Conservation (phyloP, 2,329 filamentous ascomycete species). For the Colletotrichum siamense region DNA sequence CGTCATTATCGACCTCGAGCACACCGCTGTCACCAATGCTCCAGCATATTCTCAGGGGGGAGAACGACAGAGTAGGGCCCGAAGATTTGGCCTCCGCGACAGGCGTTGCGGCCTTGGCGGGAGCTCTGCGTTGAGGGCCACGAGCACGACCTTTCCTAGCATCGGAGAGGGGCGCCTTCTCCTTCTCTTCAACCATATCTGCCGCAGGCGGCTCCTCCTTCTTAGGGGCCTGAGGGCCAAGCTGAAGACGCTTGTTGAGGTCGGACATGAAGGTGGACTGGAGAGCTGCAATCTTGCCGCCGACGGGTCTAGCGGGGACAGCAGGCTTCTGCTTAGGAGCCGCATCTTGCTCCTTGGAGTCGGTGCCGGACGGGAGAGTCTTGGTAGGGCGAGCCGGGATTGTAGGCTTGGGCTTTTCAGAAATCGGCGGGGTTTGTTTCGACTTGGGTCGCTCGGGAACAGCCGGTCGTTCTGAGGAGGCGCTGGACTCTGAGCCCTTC, state of each 20-base stretch:
- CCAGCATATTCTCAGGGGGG: constrained; percentile 53
- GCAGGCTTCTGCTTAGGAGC: constrained; percentile 78
- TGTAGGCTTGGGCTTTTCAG: constrained; percentile 63
- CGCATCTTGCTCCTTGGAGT: constrained; percentile 47
- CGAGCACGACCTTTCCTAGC: constrained; percentile 89
- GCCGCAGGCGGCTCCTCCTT: constrained; percentile 24
- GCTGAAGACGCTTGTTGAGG: constrained; percentile 84
- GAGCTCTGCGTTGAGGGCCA: constrained; percentile 80
- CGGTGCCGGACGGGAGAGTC: constrained; percentile 40
- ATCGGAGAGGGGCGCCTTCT: constrained; percentile 84
- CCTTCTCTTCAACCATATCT: constrained; percentile 19
- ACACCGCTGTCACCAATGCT: constrained; percentile 58
- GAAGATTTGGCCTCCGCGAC: constrained; percentile 30
- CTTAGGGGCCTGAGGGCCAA: constrained; percentile 82
- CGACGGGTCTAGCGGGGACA: constrained; percentile 78
- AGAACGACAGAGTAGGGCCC: constrained; percentile 51
- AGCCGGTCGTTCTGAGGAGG: constrained; percentile 43
- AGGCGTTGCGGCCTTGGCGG: constrained; percentile 53
- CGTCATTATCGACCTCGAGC: constrained; percentile 40
- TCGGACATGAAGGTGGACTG: constrained; percentile 94
- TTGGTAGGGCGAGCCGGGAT: constrained; percentile 70
- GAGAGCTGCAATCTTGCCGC: constrained; percentile 87
- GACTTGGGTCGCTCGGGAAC: constrained; percentile 62
- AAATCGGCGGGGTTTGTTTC: constrained; percentile 47
- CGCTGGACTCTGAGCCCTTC: constrained; percentile 37